Percentiles rank a stretch among this genome's conserved stretches.
Evolutionary conservation across 1,284 basidiomycete genomes (phyloP).

Genomic region (Dichomitus squalens): DNA sequence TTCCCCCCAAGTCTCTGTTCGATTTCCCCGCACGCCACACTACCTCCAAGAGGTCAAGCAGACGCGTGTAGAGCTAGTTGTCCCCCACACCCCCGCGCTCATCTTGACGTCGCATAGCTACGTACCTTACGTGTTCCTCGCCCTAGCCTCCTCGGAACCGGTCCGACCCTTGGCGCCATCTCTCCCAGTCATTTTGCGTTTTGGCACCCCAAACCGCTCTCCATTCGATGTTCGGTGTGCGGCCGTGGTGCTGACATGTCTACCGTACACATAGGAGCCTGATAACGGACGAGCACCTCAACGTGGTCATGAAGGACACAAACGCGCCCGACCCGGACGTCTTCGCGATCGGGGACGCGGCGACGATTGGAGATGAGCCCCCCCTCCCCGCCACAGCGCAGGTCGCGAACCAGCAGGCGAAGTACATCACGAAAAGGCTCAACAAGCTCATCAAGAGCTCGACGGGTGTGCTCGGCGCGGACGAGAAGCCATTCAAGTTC

Average conservation of each 20-base stretch:
- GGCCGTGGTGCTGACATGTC: slow-evolving; percentile 2
- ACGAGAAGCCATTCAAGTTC: slow-evolving; percentile 59
- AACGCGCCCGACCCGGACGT: slow-evolving; percentile 70
- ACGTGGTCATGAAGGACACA: slow-evolving; percentile 56
- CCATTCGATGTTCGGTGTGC: neutral
- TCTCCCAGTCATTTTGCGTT: neutral
- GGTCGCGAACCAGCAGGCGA: slow-evolving; percentile 84
- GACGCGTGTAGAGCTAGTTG: neutral
- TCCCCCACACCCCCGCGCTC: neutral
- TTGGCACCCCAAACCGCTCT: neutral
- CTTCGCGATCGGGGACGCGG: slow-evolving; percentile 84
- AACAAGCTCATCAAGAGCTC: slow-evolving; percentile 54
- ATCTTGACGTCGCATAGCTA: neutral
- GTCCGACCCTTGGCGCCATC: neutral
- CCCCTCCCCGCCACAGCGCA: slow-evolving; percentile 86
- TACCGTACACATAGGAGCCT: slow-evolving; percentile 42
- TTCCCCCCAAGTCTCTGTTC: neutral
- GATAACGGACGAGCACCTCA: slow-evolving; percentile 63
- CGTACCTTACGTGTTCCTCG: neutral
- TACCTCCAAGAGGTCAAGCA: neutral
- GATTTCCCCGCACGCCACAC: neutral
- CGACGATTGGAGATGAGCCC: slow-evolving; percentile 59
- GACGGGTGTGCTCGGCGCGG: neutral
- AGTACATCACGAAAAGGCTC: slow-evolving; percentile 70
- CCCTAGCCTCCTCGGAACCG: neutral